Percentiles rank a stretch among this genome's conserved stretches.
Evolutionary conservation across 305 asterid genomes (phyloP).

Genomic region (Euphrasia arctica): DNA sequence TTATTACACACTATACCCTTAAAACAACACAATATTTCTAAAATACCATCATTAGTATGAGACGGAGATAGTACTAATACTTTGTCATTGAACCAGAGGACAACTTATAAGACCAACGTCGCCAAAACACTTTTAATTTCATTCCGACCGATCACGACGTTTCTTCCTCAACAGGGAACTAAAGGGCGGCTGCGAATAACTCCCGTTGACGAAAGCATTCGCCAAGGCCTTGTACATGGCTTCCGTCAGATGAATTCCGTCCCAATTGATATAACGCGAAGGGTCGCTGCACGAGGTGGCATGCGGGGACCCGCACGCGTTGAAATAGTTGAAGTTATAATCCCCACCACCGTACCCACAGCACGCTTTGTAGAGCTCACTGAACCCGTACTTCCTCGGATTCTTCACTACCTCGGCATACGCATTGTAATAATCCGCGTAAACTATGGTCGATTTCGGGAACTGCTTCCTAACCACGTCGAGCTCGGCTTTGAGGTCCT

Average conservation of each 20-base stretch:
- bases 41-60: too few species aligned
- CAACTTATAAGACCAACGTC: too few species aligned
- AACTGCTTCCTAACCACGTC: conserved; percentile 31
- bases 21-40: too few species aligned
- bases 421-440: conserved; percentile 69
- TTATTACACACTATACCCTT: too few species aligned
- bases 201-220: conserved; percentile 42
- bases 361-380: conserved; percentile 51
- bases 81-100: too few species aligned
- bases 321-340: conserved; percentile 49
- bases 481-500: conserved; percentile 40
- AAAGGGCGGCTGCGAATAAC: conserved; percentile 48
- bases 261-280: conserved; percentile 67
- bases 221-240: conserved; percentile 65
- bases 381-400: conserved; percentile 42
- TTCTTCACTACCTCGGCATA: conserved; percentile 37
- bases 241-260: conserved; percentile 82
- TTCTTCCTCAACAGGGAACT: conserved; percentile 39
- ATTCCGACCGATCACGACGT: conserved; percentile 25
- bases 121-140: background rate
- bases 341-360: conserved; percentile 54
- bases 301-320: conserved; percentile 55
- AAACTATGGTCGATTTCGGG: conserved; percentile 49
- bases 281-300: conserved; percentile 43
- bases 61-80: too few species aligned